Base-by-base conservation (phyloP, 2,329 filamentous ascomycete genomes). In the Camptophora hylomeconis region DNA sequence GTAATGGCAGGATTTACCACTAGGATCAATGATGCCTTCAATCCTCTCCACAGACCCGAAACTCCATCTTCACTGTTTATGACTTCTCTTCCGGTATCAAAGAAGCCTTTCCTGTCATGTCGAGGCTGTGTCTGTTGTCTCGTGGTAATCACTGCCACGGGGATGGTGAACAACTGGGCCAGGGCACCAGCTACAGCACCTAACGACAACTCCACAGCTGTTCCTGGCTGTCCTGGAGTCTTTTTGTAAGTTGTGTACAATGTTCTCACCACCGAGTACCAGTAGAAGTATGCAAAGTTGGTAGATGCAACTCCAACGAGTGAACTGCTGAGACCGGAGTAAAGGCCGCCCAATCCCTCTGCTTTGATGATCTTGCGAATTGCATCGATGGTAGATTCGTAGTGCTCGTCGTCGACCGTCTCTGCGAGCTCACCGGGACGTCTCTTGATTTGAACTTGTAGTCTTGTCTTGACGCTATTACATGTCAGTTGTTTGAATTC, bases 221-320 rank as follows among this genome's bases (percentile, higher is more conserved):
- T 95, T 12, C 80, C 76, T 2, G 84, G 82, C 10, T 29, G 25
- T 15, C 31, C 35, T 2, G 31, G 27, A 10, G 16, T 28, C 4
- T 42, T 68, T 69, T 37, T 66, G 53, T 21, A 70, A 60, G 41
- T 69, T 42, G 58, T 60, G 53, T 95, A 95, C 12, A 93, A 56
- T 10, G 73, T 73, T 39, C 89, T 75, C 17, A 94, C 82, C 16
- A 89, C 60, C 4, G 83, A 87, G 54, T 95, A 95, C 86, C 87
- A 95, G 62, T 98, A 98, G 54, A 98, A 98, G 60, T 98, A 98
- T 47, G 89, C 89, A 52, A 98, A 98, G 57, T 98, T 98, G 29
- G 87, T 95, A 15, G 86, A 94, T 2, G 84, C 87, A 19, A 98
- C 89, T 30, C 89, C 89, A 28, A 95, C 61, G 11, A 98, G 64